Evolutionary conservation across 768 basidiomycete species (phyloP).

Genomic region (Podaxis carcinomalis): DNA sequence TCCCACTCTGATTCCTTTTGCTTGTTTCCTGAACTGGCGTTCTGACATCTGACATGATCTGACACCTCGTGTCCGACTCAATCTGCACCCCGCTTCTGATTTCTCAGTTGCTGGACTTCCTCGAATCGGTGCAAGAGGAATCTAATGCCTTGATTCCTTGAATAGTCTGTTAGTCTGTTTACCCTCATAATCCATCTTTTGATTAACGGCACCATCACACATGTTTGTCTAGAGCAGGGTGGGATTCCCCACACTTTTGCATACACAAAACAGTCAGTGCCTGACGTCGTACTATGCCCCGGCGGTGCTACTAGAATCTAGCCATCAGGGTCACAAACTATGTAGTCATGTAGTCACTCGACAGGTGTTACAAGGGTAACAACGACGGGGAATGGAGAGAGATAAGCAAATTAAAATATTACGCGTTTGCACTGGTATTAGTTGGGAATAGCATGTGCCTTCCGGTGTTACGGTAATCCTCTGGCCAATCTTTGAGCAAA

Average conservation of each 20-base stretch:
- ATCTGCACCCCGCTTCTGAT: background rate
- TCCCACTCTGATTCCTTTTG: background rate
- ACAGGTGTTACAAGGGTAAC: background rate
- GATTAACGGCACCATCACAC: background rate
- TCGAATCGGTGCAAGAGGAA: conserved; percentile 55
- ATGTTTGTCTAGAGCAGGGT: background rate
- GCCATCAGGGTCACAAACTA: background rate
- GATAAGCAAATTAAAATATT: background rate
- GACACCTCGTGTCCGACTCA: background rate
- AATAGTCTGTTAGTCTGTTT: background rate
- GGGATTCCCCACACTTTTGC: background rate
- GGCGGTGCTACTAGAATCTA: background rate
- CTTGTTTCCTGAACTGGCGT: background rate
- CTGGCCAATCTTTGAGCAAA: background rate
- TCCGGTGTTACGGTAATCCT: conserved; percentile 2
- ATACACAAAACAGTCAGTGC: background rate
- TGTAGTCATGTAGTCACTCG: background rate
- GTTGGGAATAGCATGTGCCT: background rate
- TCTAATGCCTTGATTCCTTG: conserved; percentile 21
- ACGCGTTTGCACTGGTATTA: background rate
- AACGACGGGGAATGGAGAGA: conserved; percentile 8
- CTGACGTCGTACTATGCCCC: background rate
- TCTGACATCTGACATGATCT: background rate
- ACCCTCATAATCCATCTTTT: background rate
- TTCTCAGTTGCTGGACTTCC: conserved; percentile 59